Evolutionary conservation across 192 early-diverging fungal genomes (phyloP), one percentile per base, ranked within the genome.

Genomic region (Mortierella hygrophila): DNA sequence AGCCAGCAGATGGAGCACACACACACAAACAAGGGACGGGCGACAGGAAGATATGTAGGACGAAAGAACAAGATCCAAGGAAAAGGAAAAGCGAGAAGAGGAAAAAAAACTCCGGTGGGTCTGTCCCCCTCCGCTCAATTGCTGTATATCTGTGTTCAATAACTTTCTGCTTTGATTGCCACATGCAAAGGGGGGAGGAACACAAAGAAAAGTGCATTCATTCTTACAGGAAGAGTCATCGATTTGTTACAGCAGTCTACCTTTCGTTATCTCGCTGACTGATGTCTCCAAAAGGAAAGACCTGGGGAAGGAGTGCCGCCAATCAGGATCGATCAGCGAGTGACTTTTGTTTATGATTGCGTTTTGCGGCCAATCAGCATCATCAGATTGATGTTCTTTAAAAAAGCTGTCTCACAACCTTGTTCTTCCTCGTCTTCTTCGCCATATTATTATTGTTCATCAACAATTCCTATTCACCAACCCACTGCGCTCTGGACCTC

Each of bases 231-330:
- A 37, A 35, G 32, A 37, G 57, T 65, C 75, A 65, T 40, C 60
- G 20, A 55, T 29, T 54, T 63, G 57, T 60, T 29, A 15, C 15
- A 40, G 38, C 38, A 40, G 38, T 18, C 1, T 57, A 4, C 55
- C 21, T 38, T 35, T 57, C 60, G 20, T 68, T 26, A 42, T 37
- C 68, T 70, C 5, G 16, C 18, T 46, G 44, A 46, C 44, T 32
- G n/a, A 26, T 26, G 68, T 29, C 76, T 46, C 20, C 29, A 78
- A 78, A 78, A 78, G 76, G 76, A 69, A 78, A 78, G 76, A 78
- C 76, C 68, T 78, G 76, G 76, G 76, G 76, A 78, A 78, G 37
- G 9, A 15, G n/a, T 0, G 16, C 23, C 32, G 60, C 60, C 60
- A 32, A 40, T 35, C 29, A 60, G 74, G 37, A 37, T 26, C 26